Conservation (phyloP, 2,329 filamentous ascomycete genomes). For the Leptographium galeiforme region DNA sequence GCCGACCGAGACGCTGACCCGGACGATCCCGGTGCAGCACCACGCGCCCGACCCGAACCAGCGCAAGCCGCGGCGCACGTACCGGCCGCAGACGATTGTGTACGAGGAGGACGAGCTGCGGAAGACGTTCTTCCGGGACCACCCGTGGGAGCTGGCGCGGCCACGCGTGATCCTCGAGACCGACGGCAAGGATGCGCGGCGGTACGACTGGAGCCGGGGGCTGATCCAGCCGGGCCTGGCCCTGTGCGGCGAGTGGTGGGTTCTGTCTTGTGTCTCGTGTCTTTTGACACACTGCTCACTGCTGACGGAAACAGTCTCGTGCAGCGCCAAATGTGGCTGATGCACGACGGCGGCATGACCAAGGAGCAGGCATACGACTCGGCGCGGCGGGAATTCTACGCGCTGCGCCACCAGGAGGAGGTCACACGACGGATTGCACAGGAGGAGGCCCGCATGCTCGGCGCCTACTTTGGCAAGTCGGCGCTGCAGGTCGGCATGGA, state of each 20-base stretch:
- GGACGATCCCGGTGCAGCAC: slow-evolving; percentile 37
- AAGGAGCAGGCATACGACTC: slow-evolving; percentile 67
- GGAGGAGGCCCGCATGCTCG: slow-evolving; percentile 76
- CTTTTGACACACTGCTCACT: not conserved
- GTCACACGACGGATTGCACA: slow-evolving; percentile 68
- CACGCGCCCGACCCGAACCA: slow-evolving; percentile 27
- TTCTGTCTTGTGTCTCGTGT: slow-evolving; percentile 4
- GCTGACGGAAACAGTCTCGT: slow-evolving; percentile 52
- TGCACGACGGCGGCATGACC: slow-evolving; percentile 49
- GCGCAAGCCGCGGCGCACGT: slow-evolving; percentile 60
- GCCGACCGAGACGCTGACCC: slow-evolving; percentile 43
- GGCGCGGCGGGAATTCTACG: slow-evolving; percentile 84
- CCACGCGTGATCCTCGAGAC: slow-evolving; percentile 75
- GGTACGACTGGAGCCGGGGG: slow-evolving; percentile 64
- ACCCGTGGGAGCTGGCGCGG: slow-evolving; percentile 92
- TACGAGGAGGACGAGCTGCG: slow-evolving; percentile 80
- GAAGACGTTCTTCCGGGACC: slow-evolving; percentile 74
- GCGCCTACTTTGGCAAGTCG: slow-evolving; percentile 76
- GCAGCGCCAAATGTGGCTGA: slow-evolving; percentile 79
- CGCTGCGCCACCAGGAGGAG: slow-evolving; percentile 67
- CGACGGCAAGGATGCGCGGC: slow-evolving; percentile 67
- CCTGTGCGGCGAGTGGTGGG: slow-evolving; percentile 73
- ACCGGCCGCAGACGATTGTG: slow-evolving; percentile 61
- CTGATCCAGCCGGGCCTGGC: slow-evolving; percentile 62
- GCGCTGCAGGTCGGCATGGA: slow-evolving; percentile 65